phyloP scores from a whole-genome alignment of 2,329 filamentous ascomycete genomes.

The Aspergillus sp. region DNA sequence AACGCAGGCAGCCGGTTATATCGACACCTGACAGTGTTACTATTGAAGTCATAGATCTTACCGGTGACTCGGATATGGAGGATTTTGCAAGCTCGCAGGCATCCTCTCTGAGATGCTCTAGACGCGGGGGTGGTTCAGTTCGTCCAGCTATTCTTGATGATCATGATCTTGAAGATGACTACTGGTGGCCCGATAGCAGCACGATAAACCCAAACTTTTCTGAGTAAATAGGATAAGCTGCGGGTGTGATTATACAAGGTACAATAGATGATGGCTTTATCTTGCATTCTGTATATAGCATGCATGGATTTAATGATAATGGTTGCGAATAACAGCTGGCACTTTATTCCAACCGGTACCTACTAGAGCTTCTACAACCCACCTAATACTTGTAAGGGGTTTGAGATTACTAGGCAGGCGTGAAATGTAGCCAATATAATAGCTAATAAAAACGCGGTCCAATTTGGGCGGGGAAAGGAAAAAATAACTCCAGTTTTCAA shows the following conservation, averaged over 20 bases:
- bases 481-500: too few species aligned
- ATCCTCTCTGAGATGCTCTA: constrained; percentile 8
- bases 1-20: constrained; percentile 6
- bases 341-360: neutral
- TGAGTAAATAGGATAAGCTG: neutral
- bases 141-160: neutral
- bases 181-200: constrained; percentile 39
- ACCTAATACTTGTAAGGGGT: too few species aligned
- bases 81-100: constrained; percentile 3
- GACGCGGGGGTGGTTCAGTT: neutral
- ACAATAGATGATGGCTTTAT: neutral
- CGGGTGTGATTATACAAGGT: neutral
- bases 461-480: too few species aligned
- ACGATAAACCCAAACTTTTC: constrained; percentile 32
- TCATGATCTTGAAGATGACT: constrained; percentile 32
- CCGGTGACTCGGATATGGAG: constrained; percentile 21
- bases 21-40: constrained; percentile 10
- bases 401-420: too few species aligned
- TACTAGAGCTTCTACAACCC: too few species aligned
- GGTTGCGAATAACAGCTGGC: neutral
- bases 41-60: constrained; percentile 28
- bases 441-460: too few species aligned
- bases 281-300: neutral
- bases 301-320: neutral
- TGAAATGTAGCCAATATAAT: too few species aligned